phyloP scores from a whole-genome alignment of 305 asterid species.

The Solanum hybrid region DNA sequence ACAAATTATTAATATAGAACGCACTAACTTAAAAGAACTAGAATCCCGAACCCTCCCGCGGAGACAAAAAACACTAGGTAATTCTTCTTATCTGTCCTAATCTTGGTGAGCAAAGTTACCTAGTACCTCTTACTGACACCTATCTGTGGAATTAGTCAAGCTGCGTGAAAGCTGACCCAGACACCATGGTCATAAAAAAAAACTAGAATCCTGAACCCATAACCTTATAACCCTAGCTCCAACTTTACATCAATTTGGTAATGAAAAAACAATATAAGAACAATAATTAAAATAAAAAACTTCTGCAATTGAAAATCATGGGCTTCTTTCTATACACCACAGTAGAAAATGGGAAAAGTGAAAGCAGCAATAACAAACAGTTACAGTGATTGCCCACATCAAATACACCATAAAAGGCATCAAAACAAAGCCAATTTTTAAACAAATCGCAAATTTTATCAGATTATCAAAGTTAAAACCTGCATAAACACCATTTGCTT shows the following conservation, averaged over 20 bases:
- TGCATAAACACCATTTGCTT: background rate
- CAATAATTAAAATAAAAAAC: background rate
- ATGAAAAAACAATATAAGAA: background rate
- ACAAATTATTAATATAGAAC: background rate
- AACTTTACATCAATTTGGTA: background rate
- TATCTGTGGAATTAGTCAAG: background rate
- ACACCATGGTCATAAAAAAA: background rate
- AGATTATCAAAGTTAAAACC: background rate
- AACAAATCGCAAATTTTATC: background rate
- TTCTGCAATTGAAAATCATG: background rate
- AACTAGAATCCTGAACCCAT: background rate
- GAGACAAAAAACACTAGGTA: background rate
- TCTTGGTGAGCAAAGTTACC: background rate
- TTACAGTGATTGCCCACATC: background rate
- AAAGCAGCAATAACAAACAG: background rate
- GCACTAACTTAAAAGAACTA: background rate
- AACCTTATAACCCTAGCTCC: background rate
- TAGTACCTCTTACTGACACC: accelerated
- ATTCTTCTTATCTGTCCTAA: background rate
- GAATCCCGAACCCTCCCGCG: background rate
- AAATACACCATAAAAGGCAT: background rate
- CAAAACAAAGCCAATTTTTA: background rate
- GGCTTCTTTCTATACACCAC: background rate
- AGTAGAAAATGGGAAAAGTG: background rate
- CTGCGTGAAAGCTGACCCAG: background rate